phyloP scores from a whole-genome alignment of 163 green algal genomes.

The Coccomyxa subellipsoidea region DNA sequence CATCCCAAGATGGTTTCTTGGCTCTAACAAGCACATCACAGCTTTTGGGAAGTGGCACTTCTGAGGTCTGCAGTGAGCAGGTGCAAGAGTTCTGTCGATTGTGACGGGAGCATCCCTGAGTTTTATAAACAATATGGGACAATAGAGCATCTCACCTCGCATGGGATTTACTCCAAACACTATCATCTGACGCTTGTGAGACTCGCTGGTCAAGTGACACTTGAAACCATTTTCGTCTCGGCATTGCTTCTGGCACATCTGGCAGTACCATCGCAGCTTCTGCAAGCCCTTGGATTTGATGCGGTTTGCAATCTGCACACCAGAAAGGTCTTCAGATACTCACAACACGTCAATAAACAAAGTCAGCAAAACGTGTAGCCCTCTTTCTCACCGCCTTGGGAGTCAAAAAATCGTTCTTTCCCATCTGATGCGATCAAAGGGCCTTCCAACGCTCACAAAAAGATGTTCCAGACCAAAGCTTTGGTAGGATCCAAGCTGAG shows the following conservation, averaged over 20 bases:
- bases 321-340: not conserved
- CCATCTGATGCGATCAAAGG: no score
- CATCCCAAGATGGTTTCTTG: slow-evolving; percentile 14
- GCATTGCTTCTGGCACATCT: slow-evolving; percentile 98
- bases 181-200: slow-evolving; percentile 91
- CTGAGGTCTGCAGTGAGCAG: no score
- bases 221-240: slow-evolving; percentile 99
- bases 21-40: no score
- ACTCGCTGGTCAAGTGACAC: slow-evolving; percentile 91
- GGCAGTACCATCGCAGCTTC: slow-evolving; percentile 97
- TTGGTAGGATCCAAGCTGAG: no score
- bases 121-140: no score
- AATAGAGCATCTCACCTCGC: not conserved
- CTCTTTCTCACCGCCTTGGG: slow-evolving; percentile 84
- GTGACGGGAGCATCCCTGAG: no score
- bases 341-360: not conserved
- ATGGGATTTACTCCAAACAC: slow-evolving; percentile 87
- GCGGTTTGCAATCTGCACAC: slow-evolving; percentile 82
- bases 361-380: not conserved
- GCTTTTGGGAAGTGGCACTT: no score
- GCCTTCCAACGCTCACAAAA: no score
- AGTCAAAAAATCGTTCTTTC: slow-evolving; percentile 68
- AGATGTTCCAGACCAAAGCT: no score
- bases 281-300: slow-evolving; percentile 97
- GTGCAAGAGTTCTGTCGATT: no score